Conservation (phyloP, 495 filamentous ascomycete genomes). For the Penicillium paxilli region DNA sequence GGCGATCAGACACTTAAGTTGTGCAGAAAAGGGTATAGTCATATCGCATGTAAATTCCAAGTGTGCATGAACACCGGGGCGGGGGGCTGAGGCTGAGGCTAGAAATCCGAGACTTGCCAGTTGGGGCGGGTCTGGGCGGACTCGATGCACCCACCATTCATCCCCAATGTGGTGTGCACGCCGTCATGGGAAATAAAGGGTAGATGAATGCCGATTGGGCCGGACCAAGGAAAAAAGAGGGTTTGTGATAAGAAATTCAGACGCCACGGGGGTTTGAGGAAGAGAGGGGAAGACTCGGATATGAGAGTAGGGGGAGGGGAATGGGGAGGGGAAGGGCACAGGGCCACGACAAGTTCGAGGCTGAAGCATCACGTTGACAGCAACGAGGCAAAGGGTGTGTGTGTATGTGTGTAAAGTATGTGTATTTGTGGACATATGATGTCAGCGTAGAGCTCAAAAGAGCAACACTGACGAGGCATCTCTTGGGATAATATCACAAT, state of each 20-base stretch:
- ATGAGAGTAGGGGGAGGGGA: too few species aligned
- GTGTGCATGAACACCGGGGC: not conserved
- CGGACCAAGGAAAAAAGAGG: not conserved
- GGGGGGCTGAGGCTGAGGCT: not conserved
- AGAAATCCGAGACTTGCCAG: too few species aligned
- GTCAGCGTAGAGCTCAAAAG: not conserved
- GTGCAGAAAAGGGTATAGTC: not conserved
- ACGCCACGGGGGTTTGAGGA: not conserved
- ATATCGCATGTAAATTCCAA: not conserved
- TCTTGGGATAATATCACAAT: too few species aligned
- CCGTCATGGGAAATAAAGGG: not conserved
- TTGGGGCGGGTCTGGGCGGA: not conserved
- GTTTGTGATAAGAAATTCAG: not conserved
- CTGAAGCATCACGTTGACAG: not conserved
- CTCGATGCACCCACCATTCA: not conserved
- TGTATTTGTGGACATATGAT: too few species aligned
- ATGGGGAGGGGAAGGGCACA: too few species aligned
- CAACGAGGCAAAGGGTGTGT: not conserved
- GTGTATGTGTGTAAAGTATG: too few species aligned
- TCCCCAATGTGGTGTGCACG: not conserved
- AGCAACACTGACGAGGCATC: not conserved
- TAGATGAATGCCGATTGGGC: not conserved
- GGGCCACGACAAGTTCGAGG: not conserved
- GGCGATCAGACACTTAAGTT: slow-evolving; percentile 7
- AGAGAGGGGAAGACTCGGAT: too few species aligned